Evolutionary conservation across 257 asterid species (phyloP).

Genomic region (Scutellaria minor): DNA sequence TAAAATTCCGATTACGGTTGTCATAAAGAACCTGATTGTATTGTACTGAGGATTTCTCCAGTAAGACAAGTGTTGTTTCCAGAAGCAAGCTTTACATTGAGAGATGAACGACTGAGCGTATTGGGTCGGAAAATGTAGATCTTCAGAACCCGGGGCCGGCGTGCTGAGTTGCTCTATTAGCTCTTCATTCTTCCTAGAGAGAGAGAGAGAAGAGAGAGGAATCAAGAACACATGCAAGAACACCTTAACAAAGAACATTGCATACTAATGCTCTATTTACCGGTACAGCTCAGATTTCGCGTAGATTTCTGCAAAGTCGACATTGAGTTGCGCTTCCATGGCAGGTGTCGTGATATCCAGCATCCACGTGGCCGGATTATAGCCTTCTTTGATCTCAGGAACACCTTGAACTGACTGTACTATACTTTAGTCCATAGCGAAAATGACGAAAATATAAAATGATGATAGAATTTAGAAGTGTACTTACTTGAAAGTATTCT

Average conservation of each 20-base stretch:
- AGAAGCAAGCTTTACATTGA: slow-evolving; percentile 84
- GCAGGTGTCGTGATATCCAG: slow-evolving; percentile 72
- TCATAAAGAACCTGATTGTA: slow-evolving; percentile 67
- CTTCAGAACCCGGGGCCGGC: slow-evolving; percentile 66
- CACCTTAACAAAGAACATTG: neutral
- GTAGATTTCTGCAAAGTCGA: slow-evolving; percentile 75
- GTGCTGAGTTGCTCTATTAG: slow-evolving; percentile 64
- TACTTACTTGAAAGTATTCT: slow-evolving; percentile 75
- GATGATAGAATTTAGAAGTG: too few species aligned
- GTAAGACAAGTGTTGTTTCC: slow-evolving; percentile 75
- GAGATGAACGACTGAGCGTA: slow-evolving; percentile 61
- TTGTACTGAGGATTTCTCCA: slow-evolving; percentile 83
- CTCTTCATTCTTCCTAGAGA: slow-evolving; percentile 75
- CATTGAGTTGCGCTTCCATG: slow-evolving; percentile 68
- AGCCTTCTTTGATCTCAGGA: slow-evolving; percentile 71
- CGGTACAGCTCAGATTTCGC: slow-evolving; percentile 71
- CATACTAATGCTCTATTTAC: slow-evolving; percentile 43
- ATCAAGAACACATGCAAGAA: neutral
- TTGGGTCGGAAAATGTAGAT: slow-evolving; percentile 59
- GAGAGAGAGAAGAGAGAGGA: slow-evolving; percentile 10
- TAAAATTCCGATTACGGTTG: slow-evolving; percentile 60
- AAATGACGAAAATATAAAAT: neutral
- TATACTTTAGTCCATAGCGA: slow-evolving; percentile 25
- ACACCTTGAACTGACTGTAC: slow-evolving; percentile 76
- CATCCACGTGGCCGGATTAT: slow-evolving; percentile 96